Base-by-base conservation (phyloP, 768 basidiomycete genomes). In the Agrocybe praecox region DNA sequence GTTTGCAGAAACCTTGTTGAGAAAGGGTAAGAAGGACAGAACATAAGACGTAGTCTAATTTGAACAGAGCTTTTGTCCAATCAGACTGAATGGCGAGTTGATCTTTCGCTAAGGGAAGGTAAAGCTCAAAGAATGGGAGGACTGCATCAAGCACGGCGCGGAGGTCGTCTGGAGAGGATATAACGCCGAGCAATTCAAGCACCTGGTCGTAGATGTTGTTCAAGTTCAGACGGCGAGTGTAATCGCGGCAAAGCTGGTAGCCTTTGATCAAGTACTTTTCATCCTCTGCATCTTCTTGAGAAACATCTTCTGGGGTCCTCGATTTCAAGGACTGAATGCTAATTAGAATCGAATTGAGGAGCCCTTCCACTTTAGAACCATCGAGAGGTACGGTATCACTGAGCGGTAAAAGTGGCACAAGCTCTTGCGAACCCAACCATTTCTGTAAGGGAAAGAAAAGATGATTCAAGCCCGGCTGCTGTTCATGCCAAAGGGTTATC, bases 1-100 rank as follows among this genome's bases (percentile, higher is more conserved):
- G 96, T 64, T 89, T 86, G 73, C 97, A 99, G 75, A 98, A 98
- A 3, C 97, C 97, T 69, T 96, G 84, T 43, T 82, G 84, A 4
- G 90, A 85, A 7, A 98, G 73, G 11, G 86, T 86, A 42, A 82
- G 80, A 62, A 94, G 77, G 24, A 92, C 77, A 18, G 88, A 86
- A 66, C 85, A 88, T 29, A 96, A 71, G 42, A 96, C 80, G 67
- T 87, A 89, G 62, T 85, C 79, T 57, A 98, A 77, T 72, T 98
- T 98, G 81, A 96, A 90, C 17, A 92, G 70, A 12, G 91, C 74
- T 66, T 88, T 85, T 17, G 85, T 85, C 87, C 91, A 94, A 42
- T 79, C 74, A 21, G 77, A 75, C 50, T 86, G 83, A 11, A 73
- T 70, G 2, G 70, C 61, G n/a, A 96, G 70, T 51, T 91, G 83